Conservation (phyloP, 1,284 basidiomycete species). For the Marasmius fiardii region DNA sequence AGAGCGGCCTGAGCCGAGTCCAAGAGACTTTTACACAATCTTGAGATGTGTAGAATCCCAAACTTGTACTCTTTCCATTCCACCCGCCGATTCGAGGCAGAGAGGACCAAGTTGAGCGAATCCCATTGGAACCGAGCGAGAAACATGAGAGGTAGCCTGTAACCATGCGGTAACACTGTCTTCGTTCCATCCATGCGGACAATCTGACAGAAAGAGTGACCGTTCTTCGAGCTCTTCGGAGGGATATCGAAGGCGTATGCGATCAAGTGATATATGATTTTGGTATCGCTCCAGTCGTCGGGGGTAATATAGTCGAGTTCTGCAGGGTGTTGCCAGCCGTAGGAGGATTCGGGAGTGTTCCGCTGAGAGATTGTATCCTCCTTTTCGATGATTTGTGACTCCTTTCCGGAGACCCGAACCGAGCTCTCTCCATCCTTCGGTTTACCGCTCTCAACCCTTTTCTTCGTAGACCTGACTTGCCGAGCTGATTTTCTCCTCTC, state of each 20-base stretch:
- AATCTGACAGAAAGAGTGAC: constrained; percentile 18
- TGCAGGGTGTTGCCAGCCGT: constrained; percentile 30
- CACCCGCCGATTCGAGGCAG: constrained; percentile 22
- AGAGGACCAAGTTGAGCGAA: constrained; percentile 32
- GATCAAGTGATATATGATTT: constrained; percentile 30
- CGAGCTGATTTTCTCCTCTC: too few species aligned
- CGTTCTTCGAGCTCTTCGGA: constrained; percentile 14
- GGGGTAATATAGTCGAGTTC: constrained; percentile 34
- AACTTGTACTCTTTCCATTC: constrained; percentile 38
- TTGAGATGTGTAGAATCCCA: constrained; percentile 37
- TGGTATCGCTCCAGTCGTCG: constrained; percentile 25
- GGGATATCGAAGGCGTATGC: constrained; percentile 32
- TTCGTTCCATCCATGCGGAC: constrained; percentile 15
- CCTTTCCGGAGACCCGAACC: neutral
- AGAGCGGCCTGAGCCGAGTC: constrained; percentile 25
- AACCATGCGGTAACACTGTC: constrained; percentile 29
- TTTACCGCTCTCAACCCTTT: too few species aligned
- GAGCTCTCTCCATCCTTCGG: too few species aligned
- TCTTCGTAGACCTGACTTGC: too few species aligned
- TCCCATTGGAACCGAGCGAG: constrained; percentile 38
- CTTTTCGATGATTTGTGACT: constrained; percentile 10
- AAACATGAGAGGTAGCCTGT: constrained; percentile 40
- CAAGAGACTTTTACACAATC: constrained; percentile 32
- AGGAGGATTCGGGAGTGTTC: neutral
- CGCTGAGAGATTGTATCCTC: neutral